Evolutionary conservation across 2,329 filamentous ascomycete species (phyloP), one percentile per base, ranked within the genome.

Genomic region (Macroventuria anomochaeta): DNA sequence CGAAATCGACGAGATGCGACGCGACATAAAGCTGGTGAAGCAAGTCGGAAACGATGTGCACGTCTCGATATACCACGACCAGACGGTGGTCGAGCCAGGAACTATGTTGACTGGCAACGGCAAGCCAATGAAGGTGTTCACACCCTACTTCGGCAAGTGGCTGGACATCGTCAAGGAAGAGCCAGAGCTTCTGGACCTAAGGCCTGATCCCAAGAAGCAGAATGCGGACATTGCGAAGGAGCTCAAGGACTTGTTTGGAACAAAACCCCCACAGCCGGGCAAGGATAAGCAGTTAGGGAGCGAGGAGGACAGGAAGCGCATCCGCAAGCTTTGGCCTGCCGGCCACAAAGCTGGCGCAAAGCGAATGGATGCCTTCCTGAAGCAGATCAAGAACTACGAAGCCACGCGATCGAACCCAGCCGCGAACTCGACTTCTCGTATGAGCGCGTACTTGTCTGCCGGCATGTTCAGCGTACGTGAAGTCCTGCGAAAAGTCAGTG

Each of bases 41-140:
- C 63, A 72, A 21, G 61, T 70, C 4, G 70, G 70, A 5, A 60
- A 72, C 6, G 70, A 72, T 6, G 65, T 79, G 0, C 71, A 74
- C 5, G 72, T 81, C 7, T 76, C 76, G 7, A 58, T 81, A 0
- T 66, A 76, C 37, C 80, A 82, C 55, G 80, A 82, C 55, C 80
- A 82, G 59, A 80, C 79, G 0, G 73, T 81, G 2, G 68, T 81
- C 6, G 75, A 78, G 44, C 80, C 80, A 1, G 78, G 77, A 4
- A 73, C 70, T 1, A 68, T 83, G 57, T 62, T 60, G 1, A 80
- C 75, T 0, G 72, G 75, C 1, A 65, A 41, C 10, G 79, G 78
- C 3, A 79, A 74, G 26, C 79, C 80, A 0, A 78, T 79, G 71
- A 81, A 82, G 51, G 79, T 82, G 10, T 83, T 82, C 66, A 80